Conservation (phyloP, 345 rosid genomes). For the Streptanthus diversifolius region DNA sequence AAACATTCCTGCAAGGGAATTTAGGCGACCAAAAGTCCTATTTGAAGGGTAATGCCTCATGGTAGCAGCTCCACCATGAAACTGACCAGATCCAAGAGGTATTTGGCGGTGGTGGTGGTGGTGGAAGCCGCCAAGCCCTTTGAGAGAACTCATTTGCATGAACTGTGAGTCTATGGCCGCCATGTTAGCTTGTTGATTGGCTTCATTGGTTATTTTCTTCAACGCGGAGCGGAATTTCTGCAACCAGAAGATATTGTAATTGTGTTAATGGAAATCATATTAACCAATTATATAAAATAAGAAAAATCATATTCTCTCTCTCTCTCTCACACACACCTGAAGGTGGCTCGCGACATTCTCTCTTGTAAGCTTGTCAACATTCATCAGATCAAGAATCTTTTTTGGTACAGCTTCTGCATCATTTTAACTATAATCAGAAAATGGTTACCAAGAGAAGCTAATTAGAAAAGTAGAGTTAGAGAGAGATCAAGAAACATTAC, state of each 20-base stretch:
- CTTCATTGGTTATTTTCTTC: slow-evolving; percentile 18
- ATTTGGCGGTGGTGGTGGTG: slow-evolving; percentile 28
- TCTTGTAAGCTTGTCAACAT: slow-evolving; percentile 76
- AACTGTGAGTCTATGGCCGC: slow-evolving; percentile 49
- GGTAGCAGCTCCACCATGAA: slow-evolving; percentile 38
- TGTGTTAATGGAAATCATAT: not conserved
- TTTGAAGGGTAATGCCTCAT: slow-evolving; percentile 48
- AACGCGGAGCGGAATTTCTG: slow-evolving; percentile 27
- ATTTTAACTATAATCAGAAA: slow-evolving; percentile 8
- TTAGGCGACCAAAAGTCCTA: slow-evolving; percentile 58
- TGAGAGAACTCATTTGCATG: slow-evolving; percentile 50
- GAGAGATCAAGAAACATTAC: slow-evolving; percentile 44
- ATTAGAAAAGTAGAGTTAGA: not conserved
- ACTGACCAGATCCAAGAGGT: slow-evolving; percentile 42
- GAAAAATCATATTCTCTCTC: not conserved
- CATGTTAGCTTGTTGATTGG: slow-evolving; percentile 38
- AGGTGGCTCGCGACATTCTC: slow-evolving; percentile 95
- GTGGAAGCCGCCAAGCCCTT: slow-evolving; percentile 49
- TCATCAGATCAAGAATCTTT: slow-evolving; percentile 90
- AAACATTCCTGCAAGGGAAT: slow-evolving; percentile 51
- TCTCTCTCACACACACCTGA: slow-evolving; percentile 47
- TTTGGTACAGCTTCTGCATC: slow-evolving; percentile 91
- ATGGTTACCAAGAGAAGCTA: not conserved
- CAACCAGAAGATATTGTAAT: slow-evolving; percentile 1
- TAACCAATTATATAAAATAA: not conserved